phyloP scores from a whole-genome alignment of 495 filamentous ascomycete genomes.

The Parathielavia hyrcaniae region DNA sequence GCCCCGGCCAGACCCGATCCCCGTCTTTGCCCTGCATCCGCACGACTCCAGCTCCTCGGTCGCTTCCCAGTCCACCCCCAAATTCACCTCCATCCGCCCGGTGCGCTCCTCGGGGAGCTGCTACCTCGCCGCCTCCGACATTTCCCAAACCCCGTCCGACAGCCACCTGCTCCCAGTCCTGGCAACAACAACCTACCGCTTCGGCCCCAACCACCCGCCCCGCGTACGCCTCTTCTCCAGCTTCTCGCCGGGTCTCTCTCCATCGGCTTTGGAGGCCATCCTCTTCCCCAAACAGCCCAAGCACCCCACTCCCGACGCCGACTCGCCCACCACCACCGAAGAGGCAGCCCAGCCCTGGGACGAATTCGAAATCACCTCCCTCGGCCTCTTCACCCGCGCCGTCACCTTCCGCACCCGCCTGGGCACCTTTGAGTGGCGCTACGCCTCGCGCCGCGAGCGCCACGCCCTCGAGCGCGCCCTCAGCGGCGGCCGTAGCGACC shows the following conservation, averaged over 20 bases:
- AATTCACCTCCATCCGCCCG: slow-evolving; percentile 43
- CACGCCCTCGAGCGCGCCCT: slow-evolving; percentile 14
- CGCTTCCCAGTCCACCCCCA: slow-evolving; percentile 22
- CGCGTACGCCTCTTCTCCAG: slow-evolving; percentile 22
- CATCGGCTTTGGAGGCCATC: background rate
- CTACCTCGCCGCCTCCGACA: slow-evolving; percentile 23
- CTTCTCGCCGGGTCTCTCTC: slow-evolving; percentile 24
- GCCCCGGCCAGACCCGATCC: slow-evolving; percentile 38
- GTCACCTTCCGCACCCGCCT: slow-evolving; percentile 36
- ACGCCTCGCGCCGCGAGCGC: slow-evolving; percentile 36
- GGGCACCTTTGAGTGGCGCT: slow-evolving; percentile 45
- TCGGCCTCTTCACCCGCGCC: slow-evolving; percentile 38
- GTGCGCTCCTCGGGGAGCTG: slow-evolving; percentile 40
- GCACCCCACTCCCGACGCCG: background rate
- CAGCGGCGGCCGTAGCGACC: no score
- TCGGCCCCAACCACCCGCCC: slow-evolving; percentile 40
- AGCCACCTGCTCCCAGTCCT: slow-evolving; percentile 26
- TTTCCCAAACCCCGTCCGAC: slow-evolving; percentile 13
- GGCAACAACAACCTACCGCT: slow-evolving; percentile 45
- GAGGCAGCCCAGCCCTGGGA: slow-evolving; percentile 11
- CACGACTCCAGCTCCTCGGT: background rate
- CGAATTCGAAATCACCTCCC: slow-evolving; percentile 31
- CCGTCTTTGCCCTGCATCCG: slow-evolving; percentile 34
- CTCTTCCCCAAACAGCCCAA: background rate
- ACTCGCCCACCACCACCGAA: background rate